Percentiles rank a stretch among this genome's conserved stretches.
These are phyloP conservation scores for Mycena chlorophos DNA, from an alignment of 768 basidiomycete species.

Conservation along the genomic window DNA sequence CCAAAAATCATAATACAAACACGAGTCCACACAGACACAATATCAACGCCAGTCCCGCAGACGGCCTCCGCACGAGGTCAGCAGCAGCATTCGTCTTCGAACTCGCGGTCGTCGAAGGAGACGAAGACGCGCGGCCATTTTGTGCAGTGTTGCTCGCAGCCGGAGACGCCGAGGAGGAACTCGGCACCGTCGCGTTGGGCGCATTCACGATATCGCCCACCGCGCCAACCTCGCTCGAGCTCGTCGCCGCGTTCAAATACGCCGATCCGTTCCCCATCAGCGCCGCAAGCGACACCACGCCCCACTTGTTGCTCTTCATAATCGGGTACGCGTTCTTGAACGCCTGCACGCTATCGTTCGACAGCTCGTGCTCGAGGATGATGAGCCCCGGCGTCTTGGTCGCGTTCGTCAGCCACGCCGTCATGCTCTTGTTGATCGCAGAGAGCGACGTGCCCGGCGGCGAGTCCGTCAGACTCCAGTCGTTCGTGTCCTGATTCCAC, in stretches of 20 bases:
- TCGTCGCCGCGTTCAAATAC: conserved; percentile 49
- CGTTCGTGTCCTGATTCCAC: conserved; percentile 89
- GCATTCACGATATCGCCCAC: conserved; percentile 19
- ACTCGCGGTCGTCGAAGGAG: not conserved
- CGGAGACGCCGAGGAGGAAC: not conserved
- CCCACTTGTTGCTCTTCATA: conserved; percentile 72
- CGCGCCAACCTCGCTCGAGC: conserved; percentile 32
- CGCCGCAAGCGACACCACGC: conserved; percentile 53
- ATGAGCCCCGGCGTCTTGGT: conserved; percentile 77
- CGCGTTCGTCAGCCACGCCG: conserved; percentile 19
- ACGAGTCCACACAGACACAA: not conserved
- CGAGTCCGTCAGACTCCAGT: conserved; percentile 62
- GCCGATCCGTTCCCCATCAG: conserved; percentile 38
- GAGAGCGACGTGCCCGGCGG: conserved; percentile 44
- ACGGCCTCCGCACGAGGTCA: not conserved
- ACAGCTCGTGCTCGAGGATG: conserved; percentile 83
- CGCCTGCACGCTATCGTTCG: conserved; percentile 53
- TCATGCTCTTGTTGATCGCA: too few species aligned
- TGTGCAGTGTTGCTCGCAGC: not conserved
- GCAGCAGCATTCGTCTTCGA: not conserved
- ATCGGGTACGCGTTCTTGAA: conserved; percentile 68
- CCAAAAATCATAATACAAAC: not conserved
- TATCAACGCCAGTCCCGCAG: not conserved
- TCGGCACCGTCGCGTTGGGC: not conserved
- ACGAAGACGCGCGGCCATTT: not conserved